Base-by-base conservation (phyloP, 2,329 filamentous ascomycete genomes). In the Hysterium pulicare region DNA sequence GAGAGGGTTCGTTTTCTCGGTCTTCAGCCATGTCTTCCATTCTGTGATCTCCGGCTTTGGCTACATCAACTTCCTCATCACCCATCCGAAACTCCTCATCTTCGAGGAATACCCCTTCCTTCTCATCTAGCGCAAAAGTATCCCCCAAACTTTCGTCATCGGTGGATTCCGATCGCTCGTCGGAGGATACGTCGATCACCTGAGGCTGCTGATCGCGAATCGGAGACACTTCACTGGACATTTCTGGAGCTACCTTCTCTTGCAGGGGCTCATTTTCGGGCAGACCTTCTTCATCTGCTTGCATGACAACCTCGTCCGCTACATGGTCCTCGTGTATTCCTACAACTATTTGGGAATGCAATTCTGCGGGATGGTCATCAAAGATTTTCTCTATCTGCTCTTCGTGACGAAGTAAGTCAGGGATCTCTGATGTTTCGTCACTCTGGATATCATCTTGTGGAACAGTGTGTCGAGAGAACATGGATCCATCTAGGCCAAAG, bases 401-500 rank as follows among this genome's bases (percentile, higher is more conserved):
- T n/a, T n/a, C n/a, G n/a, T n/a, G n/a, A n/a, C n/a, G n/a, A n/a
- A n/a, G n/a, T n/a, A n/a, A n/a, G 15, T 39, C 23, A 11, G 16
- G 34, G 17, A 37, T 34, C 8, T 40, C 26, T 15, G 11, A 17
- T 6, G 15, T n/a, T 3, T 44, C 41, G 43, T 50, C 46, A 20
- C 47, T 51, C 19, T 44, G 36, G 10, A 51, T 49, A 5, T 53
- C 54, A 15, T 33, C 24, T 13, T 36, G 33, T 11, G 19, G 32
- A 10, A 19, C 20, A n/a, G 33, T 37, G 9, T 45, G 52, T 10
- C 53, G 51, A 7, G 55, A 62, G 33, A 54, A 56, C 2, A 49
- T 47, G 30, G 56, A 44, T 2, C 58, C 61, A 47, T 67, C 63
- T 37, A 62, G 49, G 4, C 63, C 63, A 33, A 67, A 67, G 2